Percentiles rank a stretch among this genome's conserved stretches.
Evolutionary conservation across 495 filamentous ascomycete genomes (phyloP).

Genomic region (Bryoglossum gracile): DNA sequence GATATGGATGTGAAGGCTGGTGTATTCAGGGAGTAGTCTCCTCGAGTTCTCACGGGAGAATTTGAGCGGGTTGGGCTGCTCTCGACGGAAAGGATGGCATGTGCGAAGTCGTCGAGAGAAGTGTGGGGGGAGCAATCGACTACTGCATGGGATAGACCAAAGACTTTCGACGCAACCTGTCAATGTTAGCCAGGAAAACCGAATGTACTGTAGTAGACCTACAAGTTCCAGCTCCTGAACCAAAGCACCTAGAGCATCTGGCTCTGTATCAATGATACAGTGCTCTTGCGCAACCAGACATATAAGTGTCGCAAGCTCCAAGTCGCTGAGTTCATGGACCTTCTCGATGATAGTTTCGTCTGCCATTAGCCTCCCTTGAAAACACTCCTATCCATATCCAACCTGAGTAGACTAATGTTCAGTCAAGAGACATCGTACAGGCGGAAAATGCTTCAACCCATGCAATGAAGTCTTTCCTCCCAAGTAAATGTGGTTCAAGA

Average conservation of each 20-base stretch:
- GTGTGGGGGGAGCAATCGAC: constrained; percentile 65
- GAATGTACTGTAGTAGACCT: constrained; percentile 2
- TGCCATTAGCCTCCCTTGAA: constrained; percentile 44
- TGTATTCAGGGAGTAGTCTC: constrained; percentile 25
- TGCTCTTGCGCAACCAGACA: constrained; percentile 75
- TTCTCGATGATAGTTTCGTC: constrained; percentile 50
- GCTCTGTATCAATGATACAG: constrained; percentile 74
- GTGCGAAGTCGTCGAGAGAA: constrained; percentile 72
- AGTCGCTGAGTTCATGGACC: constrained; percentile 70
- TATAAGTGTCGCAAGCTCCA: constrained; percentile 80
- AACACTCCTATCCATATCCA: constrained; percentile 16
- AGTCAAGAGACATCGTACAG: not conserved
- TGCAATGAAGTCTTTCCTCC: not conserved
- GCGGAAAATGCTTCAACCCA: not conserved
- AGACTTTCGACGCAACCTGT: constrained; percentile 60
- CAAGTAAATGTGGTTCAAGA: not conserved
- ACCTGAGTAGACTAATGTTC: not conserved
- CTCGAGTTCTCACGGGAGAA: constrained; percentile 30
- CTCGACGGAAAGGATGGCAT: constrained; percentile 51
- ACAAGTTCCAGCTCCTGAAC: constrained; percentile 68
- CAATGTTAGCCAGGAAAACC: not conserved
- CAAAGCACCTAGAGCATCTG: constrained; percentile 52
- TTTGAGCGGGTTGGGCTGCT: constrained; percentile 25
- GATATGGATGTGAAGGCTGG: constrained; percentile 18
- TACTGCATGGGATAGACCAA: constrained; percentile 58